phyloP scores from a whole-genome alignment of 1,284 basidiomycete species.

The Moesziomyces parantarcticus region DNA sequence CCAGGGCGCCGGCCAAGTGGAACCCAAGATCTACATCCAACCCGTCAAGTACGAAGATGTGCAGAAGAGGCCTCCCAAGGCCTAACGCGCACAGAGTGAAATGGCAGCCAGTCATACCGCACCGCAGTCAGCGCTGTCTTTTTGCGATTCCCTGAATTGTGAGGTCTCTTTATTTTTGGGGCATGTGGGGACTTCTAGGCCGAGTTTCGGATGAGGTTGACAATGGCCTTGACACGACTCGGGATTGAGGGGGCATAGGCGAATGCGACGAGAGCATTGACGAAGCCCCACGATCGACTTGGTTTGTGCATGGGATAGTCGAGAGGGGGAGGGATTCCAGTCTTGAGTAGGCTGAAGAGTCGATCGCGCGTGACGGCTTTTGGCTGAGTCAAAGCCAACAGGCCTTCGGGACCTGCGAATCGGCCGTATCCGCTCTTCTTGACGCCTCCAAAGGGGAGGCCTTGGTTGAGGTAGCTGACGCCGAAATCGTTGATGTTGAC shows the following conservation, averaged over 20 bases:
- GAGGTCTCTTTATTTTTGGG: background rate
- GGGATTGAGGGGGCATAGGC: slow-evolving; percentile 23
- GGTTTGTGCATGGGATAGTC: slow-evolving; percentile 64
- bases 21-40: slow-evolving; percentile 60
- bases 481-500: slow-evolving; percentile 90
- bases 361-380: slow-evolving; percentile 88
- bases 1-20: slow-evolving; percentile 48
- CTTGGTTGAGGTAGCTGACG: slow-evolving; percentile 89
- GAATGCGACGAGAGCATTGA: slow-evolving; percentile 24
- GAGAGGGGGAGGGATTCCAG: slow-evolving; percentile 77
- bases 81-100: slow-evolving; percentile 3
- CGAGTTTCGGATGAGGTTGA: slow-evolving; percentile 18
- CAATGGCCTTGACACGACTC: slow-evolving; percentile 7
- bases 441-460: slow-evolving; percentile 90
- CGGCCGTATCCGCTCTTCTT: slow-evolving; percentile 71
- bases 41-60: slow-evolving; percentile 61
- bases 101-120: background rate
- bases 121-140: background rate
- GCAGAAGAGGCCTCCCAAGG: slow-evolving; percentile 60
- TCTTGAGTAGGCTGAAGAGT: slow-evolving; percentile 83
- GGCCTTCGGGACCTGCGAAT: slow-evolving; percentile 81
- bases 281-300: slow-evolving; percentile 32
- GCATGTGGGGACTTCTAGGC: background rate
- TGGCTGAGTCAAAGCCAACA: slow-evolving; percentile 83
- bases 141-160: background rate